Conservation (phyloP, 768 basidiomycete genomes). For the Hirschioporus abietinus region DNA sequence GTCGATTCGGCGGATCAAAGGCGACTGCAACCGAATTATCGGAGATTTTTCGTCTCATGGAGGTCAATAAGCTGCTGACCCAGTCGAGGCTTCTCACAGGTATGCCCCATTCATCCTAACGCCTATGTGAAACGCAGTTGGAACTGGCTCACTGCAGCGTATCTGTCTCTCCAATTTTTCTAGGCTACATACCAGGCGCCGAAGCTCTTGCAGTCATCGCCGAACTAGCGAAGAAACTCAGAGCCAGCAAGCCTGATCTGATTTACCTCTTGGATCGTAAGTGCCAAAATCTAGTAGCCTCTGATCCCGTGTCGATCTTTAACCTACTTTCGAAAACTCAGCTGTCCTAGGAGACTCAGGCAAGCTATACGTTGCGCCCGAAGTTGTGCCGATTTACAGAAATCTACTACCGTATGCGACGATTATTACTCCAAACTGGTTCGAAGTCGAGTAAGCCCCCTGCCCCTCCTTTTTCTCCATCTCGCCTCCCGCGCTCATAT, state of each 20-base stretch:
- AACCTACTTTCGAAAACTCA: constrained; percentile 24
- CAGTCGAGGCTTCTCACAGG: constrained; percentile 79
- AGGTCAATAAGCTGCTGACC: constrained; percentile 66
- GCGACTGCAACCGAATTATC: constrained; percentile 74
- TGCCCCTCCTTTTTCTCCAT: constrained; percentile 6
- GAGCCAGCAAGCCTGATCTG: constrained; percentile 48
- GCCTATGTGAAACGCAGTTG: background rate
- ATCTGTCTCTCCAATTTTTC: background rate
- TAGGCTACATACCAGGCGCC: constrained; percentile 86
- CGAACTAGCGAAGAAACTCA: constrained; percentile 56
- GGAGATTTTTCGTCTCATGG: constrained; percentile 67
- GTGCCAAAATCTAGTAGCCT: constrained; percentile 23
- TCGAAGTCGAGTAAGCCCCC: constrained; percentile 82
- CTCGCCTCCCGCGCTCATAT: constrained; percentile 1
- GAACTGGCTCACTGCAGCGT: background rate
- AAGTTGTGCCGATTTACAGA: constrained; percentile 85
- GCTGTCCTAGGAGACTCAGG: constrained; percentile 96
- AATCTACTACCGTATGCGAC: constrained; percentile 77
- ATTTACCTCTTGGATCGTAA: constrained; percentile 91
- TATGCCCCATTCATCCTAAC: constrained; percentile 20
- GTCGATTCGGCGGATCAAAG: constrained; percentile 72
- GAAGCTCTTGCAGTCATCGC: constrained; percentile 68
- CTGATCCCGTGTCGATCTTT: background rate
- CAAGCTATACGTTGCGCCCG: constrained; percentile 78
- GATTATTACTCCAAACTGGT: constrained; percentile 97